Conservation (phyloP, 2,329 filamentous ascomycete species). For the Delphinella strobiligena region DNA sequence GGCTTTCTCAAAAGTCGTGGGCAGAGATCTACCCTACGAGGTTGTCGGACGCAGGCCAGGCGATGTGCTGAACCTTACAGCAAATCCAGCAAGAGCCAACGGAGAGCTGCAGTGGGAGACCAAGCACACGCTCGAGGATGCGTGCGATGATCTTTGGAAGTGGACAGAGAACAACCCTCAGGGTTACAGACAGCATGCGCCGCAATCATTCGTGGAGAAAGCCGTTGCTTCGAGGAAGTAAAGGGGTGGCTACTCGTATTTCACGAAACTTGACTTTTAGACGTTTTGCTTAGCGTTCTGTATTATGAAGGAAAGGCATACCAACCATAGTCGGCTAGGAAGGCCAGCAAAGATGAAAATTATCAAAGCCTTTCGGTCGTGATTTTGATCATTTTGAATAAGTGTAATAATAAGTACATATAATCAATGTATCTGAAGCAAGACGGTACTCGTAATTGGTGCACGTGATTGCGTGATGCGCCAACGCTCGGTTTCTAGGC, state of each 20-base stretch:
- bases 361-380: too few species aligned
- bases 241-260: too few species aligned
- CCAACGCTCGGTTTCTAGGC: not conserved
- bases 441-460: too few species aligned
- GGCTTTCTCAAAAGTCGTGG: slow-evolving; percentile 79
- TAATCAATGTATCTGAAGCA: too few species aligned
- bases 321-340: too few species aligned
- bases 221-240: slow-evolving; percentile 19
- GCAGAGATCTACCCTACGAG: slow-evolving; percentile 74
- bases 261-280: too few species aligned
- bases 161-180: slow-evolving; percentile 97
- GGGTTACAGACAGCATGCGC: slow-evolving; percentile 87
- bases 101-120: slow-evolving; percentile 88
- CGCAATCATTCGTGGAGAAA: slow-evolving; percentile 60
- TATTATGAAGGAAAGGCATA: too few species aligned
- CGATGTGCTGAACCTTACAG: slow-evolving; percentile 89
- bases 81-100: slow-evolving; percentile 79
- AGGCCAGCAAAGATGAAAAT: too few species aligned
- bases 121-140: slow-evolving; percentile 78
- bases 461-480: not conserved
- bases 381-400: too few species aligned
- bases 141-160: slow-evolving; percentile 86
- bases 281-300: too few species aligned
- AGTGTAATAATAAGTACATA: too few species aligned
- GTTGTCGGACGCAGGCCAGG: slow-evolving; percentile 71